phyloP scores from a whole-genome alignment of 176 grass and related monocot species.

The Chloris gayana region DNA sequence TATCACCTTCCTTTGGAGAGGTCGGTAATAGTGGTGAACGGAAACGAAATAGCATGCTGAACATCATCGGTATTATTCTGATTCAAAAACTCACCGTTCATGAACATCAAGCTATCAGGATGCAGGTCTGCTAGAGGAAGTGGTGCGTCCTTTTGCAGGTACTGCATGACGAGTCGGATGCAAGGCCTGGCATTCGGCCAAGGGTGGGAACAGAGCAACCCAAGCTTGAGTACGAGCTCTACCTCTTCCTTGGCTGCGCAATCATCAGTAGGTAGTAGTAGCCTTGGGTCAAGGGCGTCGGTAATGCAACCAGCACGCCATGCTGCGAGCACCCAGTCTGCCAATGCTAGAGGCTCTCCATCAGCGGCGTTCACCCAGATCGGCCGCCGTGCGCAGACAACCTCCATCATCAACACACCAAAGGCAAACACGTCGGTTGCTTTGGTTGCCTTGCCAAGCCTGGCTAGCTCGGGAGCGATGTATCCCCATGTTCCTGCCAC shows the following conservation, averaged over 20 bases:
- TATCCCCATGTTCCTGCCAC: not conserved
- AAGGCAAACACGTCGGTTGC: slow-evolving; percentile 26
- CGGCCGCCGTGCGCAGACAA: slow-evolving; percentile 8
- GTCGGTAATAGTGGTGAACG: not conserved
- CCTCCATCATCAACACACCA: slow-evolving; percentile 21
- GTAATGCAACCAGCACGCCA: slow-evolving; percentile 16
- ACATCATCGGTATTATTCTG: not conserved
- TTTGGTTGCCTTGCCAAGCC: slow-evolving; percentile 28
- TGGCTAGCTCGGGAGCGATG: not conserved
- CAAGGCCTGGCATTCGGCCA: not conserved
- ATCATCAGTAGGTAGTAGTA: not conserved
- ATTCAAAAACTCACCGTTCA: not conserved
- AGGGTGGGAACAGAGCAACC: slow-evolving; percentile 15
- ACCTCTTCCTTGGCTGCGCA: not conserved
- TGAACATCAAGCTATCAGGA: not conserved
- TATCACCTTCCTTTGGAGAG: slow-evolving; percentile 2
- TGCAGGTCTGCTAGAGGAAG: not conserved
- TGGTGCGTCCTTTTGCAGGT: not conserved
- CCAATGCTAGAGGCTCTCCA: not conserved
- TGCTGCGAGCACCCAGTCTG: not conserved
- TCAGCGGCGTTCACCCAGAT: not conserved
- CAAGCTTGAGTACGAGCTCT: slow-evolving; percentile 22
- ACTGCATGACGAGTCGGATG: slow-evolving; percentile 7
- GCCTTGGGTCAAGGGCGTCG: not conserved
- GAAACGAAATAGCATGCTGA: not conserved